These are phyloP conservation scores for Marasmius oreades DNA, from an alignment of 1,284 basidiomycete species.

Conservation along the genomic window DNA sequence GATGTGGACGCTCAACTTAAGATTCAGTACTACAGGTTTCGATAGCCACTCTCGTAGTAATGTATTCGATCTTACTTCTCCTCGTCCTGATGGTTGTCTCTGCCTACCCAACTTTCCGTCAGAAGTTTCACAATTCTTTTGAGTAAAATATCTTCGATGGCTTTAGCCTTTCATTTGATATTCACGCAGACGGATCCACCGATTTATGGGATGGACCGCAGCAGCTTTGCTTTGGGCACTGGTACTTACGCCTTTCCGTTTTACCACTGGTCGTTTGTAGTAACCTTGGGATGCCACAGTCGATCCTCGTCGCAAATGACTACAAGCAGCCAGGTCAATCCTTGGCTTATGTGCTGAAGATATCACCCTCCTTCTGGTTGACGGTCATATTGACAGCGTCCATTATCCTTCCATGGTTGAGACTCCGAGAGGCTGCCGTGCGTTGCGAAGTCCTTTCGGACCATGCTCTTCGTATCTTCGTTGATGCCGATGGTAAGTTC, in stretches of 20 bases:
- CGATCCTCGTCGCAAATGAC: constrained; percentile 38
- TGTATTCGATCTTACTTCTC: constrained; percentile 37
- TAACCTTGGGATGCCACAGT: constrained; percentile 17
- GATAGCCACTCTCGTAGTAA: constrained; percentile 34
- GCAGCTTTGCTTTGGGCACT: constrained; percentile 40
- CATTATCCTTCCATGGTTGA: constrained; percentile 37
- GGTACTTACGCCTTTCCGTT: constrained; percentile 18
- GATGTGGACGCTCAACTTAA: background rate
- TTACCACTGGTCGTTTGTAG: background rate
- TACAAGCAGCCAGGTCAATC: constrained; percentile 27
- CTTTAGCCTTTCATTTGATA: background rate
- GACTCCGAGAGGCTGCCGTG: constrained; percentile 37
- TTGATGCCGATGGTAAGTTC: constrained; percentile 31
- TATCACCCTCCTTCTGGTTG: constrained; percentile 38
- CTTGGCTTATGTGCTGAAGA: constrained; percentile 34
- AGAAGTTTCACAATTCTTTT: constrained; percentile 34
- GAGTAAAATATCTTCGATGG: constrained; percentile 22
- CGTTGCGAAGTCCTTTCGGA: constrained; percentile 38
- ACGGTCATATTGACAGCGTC: constrained; percentile 30
- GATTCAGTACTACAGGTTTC: constrained; percentile 22
- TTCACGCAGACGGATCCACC: constrained; percentile 24
- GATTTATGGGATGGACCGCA: constrained; percentile 42
- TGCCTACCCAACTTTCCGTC: constrained; percentile 34
- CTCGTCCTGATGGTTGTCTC: constrained; percentile 34
- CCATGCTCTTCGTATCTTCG: constrained; percentile 41